Evolutionary conservation across 1,284 basidiomycete species (phyloP), one percentile per base, ranked within the genome.

Genomic region (Cerrena zonata): DNA sequence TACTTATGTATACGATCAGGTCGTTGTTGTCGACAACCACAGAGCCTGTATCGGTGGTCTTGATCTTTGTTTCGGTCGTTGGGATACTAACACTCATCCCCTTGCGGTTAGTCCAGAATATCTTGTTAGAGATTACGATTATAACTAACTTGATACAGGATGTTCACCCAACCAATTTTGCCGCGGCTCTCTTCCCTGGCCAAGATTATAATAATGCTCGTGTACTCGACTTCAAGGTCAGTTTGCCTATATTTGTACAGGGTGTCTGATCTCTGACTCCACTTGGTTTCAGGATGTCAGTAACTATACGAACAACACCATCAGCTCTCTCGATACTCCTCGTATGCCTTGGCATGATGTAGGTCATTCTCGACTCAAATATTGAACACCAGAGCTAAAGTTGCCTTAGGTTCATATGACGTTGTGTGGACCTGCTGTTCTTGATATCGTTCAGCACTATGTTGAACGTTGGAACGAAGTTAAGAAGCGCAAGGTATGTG

Each of bases 291-390:
- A 58, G 66, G 75, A 89, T 10, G 93, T 96, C 0, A 76, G 80
- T 53, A 76, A 91, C 56, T 96, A 84, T 64, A 79, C 84, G 18
- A 86, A 82, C 57, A 93, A 90, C 57, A 77, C 77, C 1, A 67
- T 92, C 13, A 85, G 84, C 21, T 79, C 85, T 37, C 66, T 88
- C 48, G 88, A 91, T 53, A 83, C 75, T 13, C 75, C 82, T 3
- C 76, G 89, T 58, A 92, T 93, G 91, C 90, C 91, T 1, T 93
- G 91, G 90, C 89, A 92, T 60, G 90, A 92, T 69, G 86, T 88
- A 49, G 50, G 79, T 69, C 15, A 11, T 5, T 18, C 12, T 2
- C 13, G 13, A n/a, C 12, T 47, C 30, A 19, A 11, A 5, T 22
- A 36, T 19, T 37, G 5, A 5, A 27, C 25, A 4, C 5, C 34